Base-by-base conservation (phyloP, 1,284 basidiomycete genomes). In the Trametes versicolor region DNA sequence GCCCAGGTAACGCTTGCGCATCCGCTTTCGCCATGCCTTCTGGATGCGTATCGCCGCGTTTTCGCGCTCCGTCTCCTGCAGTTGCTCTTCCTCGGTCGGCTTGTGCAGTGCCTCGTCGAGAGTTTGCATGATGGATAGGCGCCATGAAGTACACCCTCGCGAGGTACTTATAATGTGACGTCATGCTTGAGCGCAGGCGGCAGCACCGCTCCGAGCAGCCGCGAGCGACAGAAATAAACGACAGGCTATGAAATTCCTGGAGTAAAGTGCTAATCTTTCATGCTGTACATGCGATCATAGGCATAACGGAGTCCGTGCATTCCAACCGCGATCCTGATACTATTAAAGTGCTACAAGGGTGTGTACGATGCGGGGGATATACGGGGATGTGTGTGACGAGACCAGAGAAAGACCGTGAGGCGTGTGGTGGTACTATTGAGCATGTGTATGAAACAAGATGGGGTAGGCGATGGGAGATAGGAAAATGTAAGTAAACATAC, bases 21-120 rank as follows among this genome's bases (percentile, higher is more conserved):
- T 69, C 47, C 66, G 64, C 56, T 61, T 68, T 56, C 77, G 74
- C 77, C 77, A 80, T 4, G 73, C 74, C 25, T 74, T 67, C 59
- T 80, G 78, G 8, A 79, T 75, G 47, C 69, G 67, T 36, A 68
- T 58, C 27, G 77, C 72, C 15, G 76, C 75, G 51, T 72, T 64
- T 34, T 72, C 70, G 34, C 66, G 60, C 6, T 66, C 62, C 2
- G 69, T 52, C 13, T 64, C 47, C 52, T 74, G 62, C 23, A 59
- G 51, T 41, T 60, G 43, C 7, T 65, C 60, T 9, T 56, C 52
- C 13, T 59, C 50, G 7, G 53, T 68, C 4, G 62, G 48, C 37
- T 53, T 65, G 36, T 62, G 67, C 25, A 66, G 48, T 55, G 49
- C 25, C n/a, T 70, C 58, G 43, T 66, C 61, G 34, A 70, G 36